Evolutionary conservation across 2,329 filamentous ascomycete genomes (phyloP).

Genomic region (Lithohypha guttulata): DNA sequence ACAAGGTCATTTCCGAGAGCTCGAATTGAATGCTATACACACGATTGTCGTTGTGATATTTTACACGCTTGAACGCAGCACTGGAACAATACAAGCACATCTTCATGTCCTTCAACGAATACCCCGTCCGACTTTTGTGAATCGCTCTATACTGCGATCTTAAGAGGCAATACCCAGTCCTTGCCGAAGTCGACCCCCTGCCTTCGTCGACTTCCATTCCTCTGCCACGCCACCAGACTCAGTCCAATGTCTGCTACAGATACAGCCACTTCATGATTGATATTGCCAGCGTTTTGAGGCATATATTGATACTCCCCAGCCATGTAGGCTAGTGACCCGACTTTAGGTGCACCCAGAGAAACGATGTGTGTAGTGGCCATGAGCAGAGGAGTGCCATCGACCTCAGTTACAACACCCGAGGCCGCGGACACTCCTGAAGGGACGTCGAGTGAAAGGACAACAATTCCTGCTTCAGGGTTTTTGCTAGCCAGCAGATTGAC

Average conservation of each 20-base stretch:
- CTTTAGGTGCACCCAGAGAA: conserved; percentile 76
- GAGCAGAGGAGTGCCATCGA: conserved; percentile 68
- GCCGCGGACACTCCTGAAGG: conserved; percentile 55
- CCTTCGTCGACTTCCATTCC: conserved; percentile 40
- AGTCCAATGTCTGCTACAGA: conserved; percentile 76
- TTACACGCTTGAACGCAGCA: too few species aligned
- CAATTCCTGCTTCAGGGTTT: conserved; percentile 44
- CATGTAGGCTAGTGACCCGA: conserved; percentile 69
- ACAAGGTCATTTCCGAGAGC: too few species aligned
- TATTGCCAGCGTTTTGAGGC: background rate
- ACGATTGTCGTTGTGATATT: too few species aligned
- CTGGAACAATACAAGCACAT: too few species aligned
- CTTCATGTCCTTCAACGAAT: too few species aligned
- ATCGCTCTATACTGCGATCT: conserved; percentile 2
- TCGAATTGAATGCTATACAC: too few species aligned
- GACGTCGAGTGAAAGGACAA: conserved; percentile 77
- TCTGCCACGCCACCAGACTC: conserved; percentile 23
- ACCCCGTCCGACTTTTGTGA: too few species aligned
- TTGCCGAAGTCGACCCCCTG: conserved; percentile 81
- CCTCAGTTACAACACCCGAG: conserved; percentile 42
- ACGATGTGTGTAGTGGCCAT: conserved; percentile 75
- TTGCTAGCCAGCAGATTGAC: conserved; percentile 52
- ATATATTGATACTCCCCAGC: conserved; percentile 34
- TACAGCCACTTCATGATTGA: conserved; percentile 34
- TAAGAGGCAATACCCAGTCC: conserved; percentile 60